Base-by-base conservation (phyloP, 345 rosid species). In the Nasturtium officinale region DNA sequence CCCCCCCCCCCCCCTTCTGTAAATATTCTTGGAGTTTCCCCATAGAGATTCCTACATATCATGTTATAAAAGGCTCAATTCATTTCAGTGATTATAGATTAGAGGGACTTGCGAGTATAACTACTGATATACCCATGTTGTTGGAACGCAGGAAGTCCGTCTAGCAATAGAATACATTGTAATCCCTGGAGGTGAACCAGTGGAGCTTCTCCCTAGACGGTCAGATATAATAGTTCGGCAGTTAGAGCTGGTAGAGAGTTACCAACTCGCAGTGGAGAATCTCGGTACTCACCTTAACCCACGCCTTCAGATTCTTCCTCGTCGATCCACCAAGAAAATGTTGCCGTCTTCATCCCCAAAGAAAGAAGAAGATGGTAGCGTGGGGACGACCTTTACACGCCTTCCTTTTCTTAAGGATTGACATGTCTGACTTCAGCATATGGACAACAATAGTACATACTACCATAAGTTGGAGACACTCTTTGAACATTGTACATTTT, bases 181-280 rank as follows among this genome's bases (percentile, higher is more conserved):
- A 46, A 93, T 93, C 74, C 98, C 97, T 0, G 97, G 96, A 35
- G 96, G 96, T 74, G 98, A 90, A 79, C 89, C 96, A 0, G 98
- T 90, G 73, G 98, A 93, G 83, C 98, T 93, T 76, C 98, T 93
- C 57, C 98, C 97, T 0, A 82, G 96, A 71, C 73, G 92, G 43
- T 89, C 95, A 1, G 92, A 91, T 57, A 94, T 91, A 62, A 80
- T 94, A 13, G 95, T 91, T 11, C 82, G 90, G 61, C 97, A 94
- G 65, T 87, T 94, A n/a, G 86, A 91, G 83, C 91, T 94, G 30
- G 97, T 94, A 23, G 87, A 87, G 75, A 89, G 97, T 82, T 94
- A 91, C 77, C 95, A 89, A 67, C 79, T 94, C 64, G 70, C 90
- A 3, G 98, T 88, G 17, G 98, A 89, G 79, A 91, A 88, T 74